Evolutionary conservation across 139 green algal genomes (phyloP), one percentile per base, ranked within the genome.

Genomic region (Chlorella ohadii): DNA sequence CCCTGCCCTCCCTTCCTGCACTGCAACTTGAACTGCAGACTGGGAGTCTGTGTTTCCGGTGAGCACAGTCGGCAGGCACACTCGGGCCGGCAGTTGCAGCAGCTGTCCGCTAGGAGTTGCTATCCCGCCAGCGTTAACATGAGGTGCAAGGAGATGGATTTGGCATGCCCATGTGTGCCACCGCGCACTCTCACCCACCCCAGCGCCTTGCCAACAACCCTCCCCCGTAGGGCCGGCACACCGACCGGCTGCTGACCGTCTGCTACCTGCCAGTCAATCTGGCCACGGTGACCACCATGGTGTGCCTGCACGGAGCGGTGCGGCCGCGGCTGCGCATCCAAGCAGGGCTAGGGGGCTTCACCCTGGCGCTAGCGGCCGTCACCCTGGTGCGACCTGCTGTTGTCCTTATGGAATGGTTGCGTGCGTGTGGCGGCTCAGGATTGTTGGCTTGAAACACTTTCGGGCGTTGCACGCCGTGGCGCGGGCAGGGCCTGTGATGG

Each of bases 221-320:
- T 38, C 63, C 25, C 67, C 9, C 9, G 17, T 86, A 92, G 89
- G 92, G 85, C 34, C 63, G 63, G 11, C 92, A 96, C 73, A 81
- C 92, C 51, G 93, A 97, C 83, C 85, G 94, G 22, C 83, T 95
- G 38, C 90, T 97, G 79, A 94, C 92, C 0, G 81, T 94, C 22
- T 84, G n/a, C 77, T 96, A 96, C 87, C 84, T 95, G 38, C 87
- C 90, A 6, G 61, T 78, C 25, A 96, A 92, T 70, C 73, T 95
- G 56, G 12, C 85, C 19, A 67, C 83, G 7, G 55, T 96, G 68
- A 5, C 38, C 17, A 11, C 79, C 1, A 75, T 90, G 47, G 82
- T 93, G n/a, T 34, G n/a, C 17, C 76, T 67, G 2, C 74, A 90
- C 74, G 28, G 81, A 51, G 22, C 47, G 23, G 31, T 85, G 25